Percentiles rank a stretch among this genome's conserved stretches.
Conservation (phyloP, 208 protist genomes). For the Leptomonas seymouri region DNA sequence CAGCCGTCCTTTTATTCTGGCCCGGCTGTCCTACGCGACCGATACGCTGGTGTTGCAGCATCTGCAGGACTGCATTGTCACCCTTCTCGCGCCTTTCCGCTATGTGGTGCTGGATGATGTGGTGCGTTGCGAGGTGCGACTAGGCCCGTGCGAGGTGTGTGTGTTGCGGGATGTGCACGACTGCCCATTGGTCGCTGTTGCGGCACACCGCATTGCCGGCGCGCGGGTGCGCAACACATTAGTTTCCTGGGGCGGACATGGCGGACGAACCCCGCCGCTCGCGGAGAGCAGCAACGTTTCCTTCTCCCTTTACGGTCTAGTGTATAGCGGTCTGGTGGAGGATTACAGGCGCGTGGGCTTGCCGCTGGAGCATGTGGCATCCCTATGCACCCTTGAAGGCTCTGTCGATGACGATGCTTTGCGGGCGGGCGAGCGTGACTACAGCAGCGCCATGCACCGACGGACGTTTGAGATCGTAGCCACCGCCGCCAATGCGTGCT, state of each 20-base stretch:
- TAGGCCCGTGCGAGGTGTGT: constrained; percentile 62
- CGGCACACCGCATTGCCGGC: constrained; percentile 25
- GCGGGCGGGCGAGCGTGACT: not conserved
- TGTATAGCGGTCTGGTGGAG: constrained; percentile 63
- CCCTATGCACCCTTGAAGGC: constrained; percentile 3
- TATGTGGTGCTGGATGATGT: constrained; percentile 63
- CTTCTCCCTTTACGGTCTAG: constrained; percentile 41
- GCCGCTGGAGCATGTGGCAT: constrained; percentile 45
- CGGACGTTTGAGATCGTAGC: constrained; percentile 8
- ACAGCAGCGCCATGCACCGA: not conserved
- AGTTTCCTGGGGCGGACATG: constrained; percentile 19
- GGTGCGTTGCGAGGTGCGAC: constrained; percentile 45
- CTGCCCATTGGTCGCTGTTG: constrained; percentile 46
- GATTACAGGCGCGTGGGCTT: constrained; percentile 63
- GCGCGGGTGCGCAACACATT: constrained; percentile 18
- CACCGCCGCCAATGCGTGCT: constrained; percentile 9
- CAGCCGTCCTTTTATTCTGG: constrained; percentile 33
- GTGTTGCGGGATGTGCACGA: constrained; percentile 47
- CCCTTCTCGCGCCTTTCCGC: constrained; percentile 52
- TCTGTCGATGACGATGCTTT: not conserved
- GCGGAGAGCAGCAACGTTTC: constrained; percentile 14
- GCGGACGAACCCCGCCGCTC: constrained; percentile 5
- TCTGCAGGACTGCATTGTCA: constrained; percentile 54
- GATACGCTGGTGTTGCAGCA: constrained; percentile 67
- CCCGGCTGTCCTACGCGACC: constrained; percentile 8